Evolutionary conservation across 345 rosid genomes (phyloP).

Genomic region (Linum trigynum): DNA sequence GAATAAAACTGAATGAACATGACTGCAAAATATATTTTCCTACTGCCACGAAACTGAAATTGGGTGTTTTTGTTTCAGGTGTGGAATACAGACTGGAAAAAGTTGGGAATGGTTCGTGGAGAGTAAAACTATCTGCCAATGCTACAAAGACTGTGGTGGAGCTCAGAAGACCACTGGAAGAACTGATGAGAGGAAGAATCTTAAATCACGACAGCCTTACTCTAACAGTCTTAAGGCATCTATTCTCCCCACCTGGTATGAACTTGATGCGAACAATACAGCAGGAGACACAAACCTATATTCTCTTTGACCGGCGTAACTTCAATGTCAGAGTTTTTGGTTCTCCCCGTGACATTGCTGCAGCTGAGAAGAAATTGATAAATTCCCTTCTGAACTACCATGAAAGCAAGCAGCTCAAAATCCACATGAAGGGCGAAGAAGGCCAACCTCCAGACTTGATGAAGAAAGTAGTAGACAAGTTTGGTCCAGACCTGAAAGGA

Average conservation of each 20-base stretch:
- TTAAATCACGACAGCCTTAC: constrained; percentile 47
- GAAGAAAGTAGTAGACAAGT: constrained; percentile 62
- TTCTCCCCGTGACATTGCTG: constrained; percentile 28
- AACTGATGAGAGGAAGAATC: constrained; percentile 59
- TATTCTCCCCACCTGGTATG: constrained; percentile 50
- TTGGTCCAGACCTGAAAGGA: constrained; percentile 64
- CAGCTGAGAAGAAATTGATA: constrained; percentile 49
- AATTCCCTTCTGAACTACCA: constrained; percentile 43
- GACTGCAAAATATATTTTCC: background rate
- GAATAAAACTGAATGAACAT: no score
- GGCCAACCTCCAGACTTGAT: constrained; percentile 53
- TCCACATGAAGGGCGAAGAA: constrained; percentile 53
- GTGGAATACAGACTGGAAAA: constrained; percentile 33
- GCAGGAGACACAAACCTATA: constrained; percentile 47
- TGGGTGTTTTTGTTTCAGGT: constrained; percentile 30
- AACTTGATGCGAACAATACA: constrained; percentile 47
- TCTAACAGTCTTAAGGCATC: constrained; percentile 43
- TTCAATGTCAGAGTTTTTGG: constrained; percentile 54
- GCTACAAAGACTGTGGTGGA: constrained; percentile 76
- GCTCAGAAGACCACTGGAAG: constrained; percentile 68
- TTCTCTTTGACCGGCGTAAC: constrained; percentile 47
- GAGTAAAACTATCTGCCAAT: constrained; percentile 57
- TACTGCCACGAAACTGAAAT: background rate
- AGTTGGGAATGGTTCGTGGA: constrained; percentile 46
- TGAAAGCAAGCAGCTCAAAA: constrained; percentile 51